These are phyloP conservation scores for Talaromyces albobiverticillius DNA, from an alignment of 2,329 filamentous ascomycete genomes.

Conservation along the genomic window DNA sequence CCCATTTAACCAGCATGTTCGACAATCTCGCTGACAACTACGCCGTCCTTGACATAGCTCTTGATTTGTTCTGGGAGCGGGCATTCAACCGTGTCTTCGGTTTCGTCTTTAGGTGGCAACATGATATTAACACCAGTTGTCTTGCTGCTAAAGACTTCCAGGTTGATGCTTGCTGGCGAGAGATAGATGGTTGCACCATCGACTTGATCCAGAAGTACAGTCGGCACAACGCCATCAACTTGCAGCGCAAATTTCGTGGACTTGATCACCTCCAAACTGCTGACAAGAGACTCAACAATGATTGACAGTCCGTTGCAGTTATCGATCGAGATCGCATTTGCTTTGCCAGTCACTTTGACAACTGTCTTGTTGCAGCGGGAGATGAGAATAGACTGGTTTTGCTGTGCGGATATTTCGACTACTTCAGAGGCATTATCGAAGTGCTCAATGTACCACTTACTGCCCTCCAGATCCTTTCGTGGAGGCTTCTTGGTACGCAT, in stretches of 20 bases:
- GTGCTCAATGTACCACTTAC: slow-evolving; percentile 96
- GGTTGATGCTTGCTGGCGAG: slow-evolving; percentile 70
- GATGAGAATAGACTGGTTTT: slow-evolving; percentile 88
- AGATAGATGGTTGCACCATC: slow-evolving; percentile 88
- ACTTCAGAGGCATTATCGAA: slow-evolving; percentile 74
- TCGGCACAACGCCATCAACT: slow-evolving; percentile 80
- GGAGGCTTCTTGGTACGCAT: slow-evolving; percentile 81
- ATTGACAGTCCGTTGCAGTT: slow-evolving; percentile 82
- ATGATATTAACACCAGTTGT: slow-evolving; percentile 84
- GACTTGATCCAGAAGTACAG: slow-evolving; percentile 87
- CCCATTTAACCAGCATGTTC: slow-evolving; percentile 77
- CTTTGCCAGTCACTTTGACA: slow-evolving; percentile 85
- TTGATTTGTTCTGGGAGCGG: slow-evolving; percentile 88
- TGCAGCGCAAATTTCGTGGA: slow-evolving; percentile 92
- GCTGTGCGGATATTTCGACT: slow-evolving; percentile 75
- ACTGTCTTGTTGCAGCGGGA: slow-evolving; percentile 88
- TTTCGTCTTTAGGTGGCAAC: slow-evolving; percentile 64
- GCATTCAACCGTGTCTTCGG: slow-evolving; percentile 75
- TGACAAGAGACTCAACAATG: slow-evolving; percentile 84
- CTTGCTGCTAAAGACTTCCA: slow-evolving; percentile 88
- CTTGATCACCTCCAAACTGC: slow-evolving; percentile 92
- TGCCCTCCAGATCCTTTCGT: slow-evolving; percentile 75
- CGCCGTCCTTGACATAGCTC: slow-evolving; percentile 72
- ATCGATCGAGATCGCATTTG: slow-evolving; percentile 94
- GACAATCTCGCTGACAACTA: slow-evolving; percentile 88